These are phyloP conservation scores for Kwoniella pini DNA, from an alignment of 768 basidiomycete genomes.

Conservation along the genomic window DNA sequence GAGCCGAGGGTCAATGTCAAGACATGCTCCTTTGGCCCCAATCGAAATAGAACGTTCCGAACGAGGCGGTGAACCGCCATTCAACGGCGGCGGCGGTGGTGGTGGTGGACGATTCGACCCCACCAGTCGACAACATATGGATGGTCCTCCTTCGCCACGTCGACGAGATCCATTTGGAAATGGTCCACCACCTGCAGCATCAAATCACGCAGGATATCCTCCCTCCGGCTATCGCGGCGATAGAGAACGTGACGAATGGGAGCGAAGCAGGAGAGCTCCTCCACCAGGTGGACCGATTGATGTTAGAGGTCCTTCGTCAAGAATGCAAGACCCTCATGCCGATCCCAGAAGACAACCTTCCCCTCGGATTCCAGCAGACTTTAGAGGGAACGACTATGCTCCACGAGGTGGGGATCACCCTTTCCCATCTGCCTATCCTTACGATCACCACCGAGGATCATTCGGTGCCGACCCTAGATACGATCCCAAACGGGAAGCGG, in stretches of 20 bases:
- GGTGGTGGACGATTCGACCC: slow-evolving; percentile 28
- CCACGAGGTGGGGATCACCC: slow-evolving; percentile 7
- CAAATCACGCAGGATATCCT: slow-evolving; percentile 17
- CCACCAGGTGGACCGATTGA: slow-evolving; percentile 54
- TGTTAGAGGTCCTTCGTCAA: slow-evolving; percentile 32
- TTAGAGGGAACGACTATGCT: slow-evolving; percentile 9
- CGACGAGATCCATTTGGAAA: slow-evolving; percentile 32
- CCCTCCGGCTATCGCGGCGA: slow-evolving; percentile 21
- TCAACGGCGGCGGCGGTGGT: slow-evolving; percentile 15
- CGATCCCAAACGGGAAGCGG: slow-evolving; percentile 24
- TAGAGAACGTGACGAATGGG: slow-evolving; percentile 54
- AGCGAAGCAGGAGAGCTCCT: slow-evolving; percentile 59
- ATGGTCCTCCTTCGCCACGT: slow-evolving; percentile 41
- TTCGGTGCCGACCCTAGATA: slow-evolving; percentile 29
- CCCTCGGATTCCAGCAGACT: slow-evolving; percentile 24
- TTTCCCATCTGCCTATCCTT: slow-evolving; percentile 14
- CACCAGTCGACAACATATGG: slow-evolving; percentile 31
- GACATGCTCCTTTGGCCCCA: slow-evolving; percentile 51
- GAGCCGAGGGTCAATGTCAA: slow-evolving; percentile 43
- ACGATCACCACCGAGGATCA: slow-evolving; percentile 55
- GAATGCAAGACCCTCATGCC: slow-evolving; percentile 54
- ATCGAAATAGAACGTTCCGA: slow-evolving; percentile 46
- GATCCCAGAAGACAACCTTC: slow-evolving; percentile 29
- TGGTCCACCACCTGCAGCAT: background rate
- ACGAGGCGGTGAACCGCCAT: slow-evolving; percentile 19